Evolutionary conservation across 1,284 basidiomycete species (phyloP), one percentile per base, ranked within the genome.

Genomic region (Naganishia cerealis): DNA sequence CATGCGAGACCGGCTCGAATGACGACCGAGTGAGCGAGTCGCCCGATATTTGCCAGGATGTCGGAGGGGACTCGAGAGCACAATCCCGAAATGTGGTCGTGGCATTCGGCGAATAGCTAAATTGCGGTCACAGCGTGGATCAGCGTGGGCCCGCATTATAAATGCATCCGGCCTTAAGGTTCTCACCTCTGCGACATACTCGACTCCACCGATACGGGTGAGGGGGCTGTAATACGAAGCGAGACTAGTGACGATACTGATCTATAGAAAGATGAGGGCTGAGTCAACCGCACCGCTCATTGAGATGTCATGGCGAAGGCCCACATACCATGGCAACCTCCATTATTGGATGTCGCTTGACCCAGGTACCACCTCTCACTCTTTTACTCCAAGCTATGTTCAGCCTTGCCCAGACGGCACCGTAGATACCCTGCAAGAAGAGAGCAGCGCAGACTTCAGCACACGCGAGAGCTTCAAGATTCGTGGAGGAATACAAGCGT

Each of bases 141-240:
- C 5, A 21, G 15, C 5, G 1, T 16, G 5, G 40, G 29, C 39
- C 24, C 5, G 2, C n/a, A 16, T 12, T 9, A 46, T 1, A 9
- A 2, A 24, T 29, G 24, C 18, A 29, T 36, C 72, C n/a, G n/a
- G 3, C 7, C 24, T 10, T 18, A 1, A 18, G 7, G 7, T 21
- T 24, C 73, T 68, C 42, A 76, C 75, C 38, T 80, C 76, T 71
- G 83, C 81, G 33, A 99, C 90, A 18, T 98, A 87, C 77, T 98
- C 94, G 12, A 94, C 94, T 2, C 94, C 94, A 55, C 93, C 90
- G 89, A 97, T 94, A 39, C 90, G 87, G 6, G 92, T 90, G 77
- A 90, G 97, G 0, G 90, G 90, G 78, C 96, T 97, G 70, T 92
- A 81, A 82, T 94, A 96, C 72, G 90, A 90, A 55, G 94, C 80